phyloP scores from a whole-genome alignment of 2,329 filamentous ascomycete genomes.

The Calycina marina region DNA sequence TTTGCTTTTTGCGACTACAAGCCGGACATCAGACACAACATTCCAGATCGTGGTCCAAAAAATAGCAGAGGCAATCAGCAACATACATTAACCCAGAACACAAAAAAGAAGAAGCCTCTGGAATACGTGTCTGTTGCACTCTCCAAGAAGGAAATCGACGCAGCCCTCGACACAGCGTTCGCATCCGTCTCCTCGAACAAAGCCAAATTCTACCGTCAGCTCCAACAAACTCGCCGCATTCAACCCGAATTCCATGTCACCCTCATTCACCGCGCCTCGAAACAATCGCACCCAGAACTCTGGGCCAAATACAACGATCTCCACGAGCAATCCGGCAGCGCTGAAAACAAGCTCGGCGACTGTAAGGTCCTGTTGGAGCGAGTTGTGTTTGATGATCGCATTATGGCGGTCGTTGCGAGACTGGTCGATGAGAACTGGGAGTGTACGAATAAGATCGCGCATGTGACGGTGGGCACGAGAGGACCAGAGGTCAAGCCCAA shows the following conservation, averaged over 20 bases:
- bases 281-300: conserved; percentile 45
- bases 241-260: conserved; percentile 89
- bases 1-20: conserved; percentile 62
- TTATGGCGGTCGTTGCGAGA: conserved; percentile 86
- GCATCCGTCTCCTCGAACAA: conserved; percentile 33
- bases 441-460: conserved; percentile 64
- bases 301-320: conserved; percentile 63
- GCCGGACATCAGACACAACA: conserved; percentile 61
- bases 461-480: conserved; percentile 81
- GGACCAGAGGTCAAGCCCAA: conserved; percentile 67
- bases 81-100: conserved; percentile 12
- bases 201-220: conserved; percentile 57
- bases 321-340: conserved; percentile 28
- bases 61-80: conserved; percentile 31
- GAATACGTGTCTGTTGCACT: conserved; percentile 53
- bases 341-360: conserved; percentile 41
- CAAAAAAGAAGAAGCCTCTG: conserved; percentile 35
- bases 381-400: conserved; percentile 68
- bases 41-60: conserved; percentile 41
- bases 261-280: conserved; percentile 64
- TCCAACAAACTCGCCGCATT: conserved; percentile 59
- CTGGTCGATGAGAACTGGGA: conserved; percentile 49
- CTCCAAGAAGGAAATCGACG: conserved; percentile 32
- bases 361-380: conserved; percentile 51
- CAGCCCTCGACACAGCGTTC: conserved; percentile 59